These are phyloP conservation scores for Naganishia onofrii DNA, from an alignment of 768 basidiomycete species.

Conservation along the genomic window DNA sequence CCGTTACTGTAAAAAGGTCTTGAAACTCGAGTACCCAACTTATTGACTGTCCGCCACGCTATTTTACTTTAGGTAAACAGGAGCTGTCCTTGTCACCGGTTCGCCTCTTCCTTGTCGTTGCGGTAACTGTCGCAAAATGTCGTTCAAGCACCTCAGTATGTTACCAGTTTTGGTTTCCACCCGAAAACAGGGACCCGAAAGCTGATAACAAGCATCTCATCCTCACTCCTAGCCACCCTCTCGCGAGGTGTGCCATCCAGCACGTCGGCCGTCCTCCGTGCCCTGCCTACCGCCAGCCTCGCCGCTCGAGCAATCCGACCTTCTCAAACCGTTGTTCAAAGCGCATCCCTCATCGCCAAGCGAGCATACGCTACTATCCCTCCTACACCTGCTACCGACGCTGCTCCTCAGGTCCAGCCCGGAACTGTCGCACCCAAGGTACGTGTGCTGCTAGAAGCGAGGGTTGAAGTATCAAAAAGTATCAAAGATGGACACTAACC, in stretches of 20 bases:
- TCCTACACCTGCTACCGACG: constrained; percentile 24
- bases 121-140: constrained; percentile 4
- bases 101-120: not conserved
- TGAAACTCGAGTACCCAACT: not conserved
- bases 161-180: not conserved
- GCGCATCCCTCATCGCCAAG: constrained; percentile 14
- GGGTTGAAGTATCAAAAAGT: constrained; percentile 58
- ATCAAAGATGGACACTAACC: not conserved
- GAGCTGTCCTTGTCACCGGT: not conserved
- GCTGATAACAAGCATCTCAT: not conserved
- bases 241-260: constrained; percentile 17
- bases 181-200: not conserved
- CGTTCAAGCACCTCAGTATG: constrained; percentile 23
- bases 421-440: constrained; percentile 62
- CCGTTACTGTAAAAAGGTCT: not conserved
- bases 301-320: constrained; percentile 20
- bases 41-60: not conserved
- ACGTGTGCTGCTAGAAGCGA: constrained; percentile 70
- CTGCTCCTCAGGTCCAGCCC: constrained; percentile 28
- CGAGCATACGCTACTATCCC: constrained; percentile 22
- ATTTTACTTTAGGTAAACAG: not conserved
- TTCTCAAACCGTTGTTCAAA: constrained; percentile 4
- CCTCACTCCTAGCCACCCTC: not conserved
- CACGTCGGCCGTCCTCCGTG: constrained; percentile 12
- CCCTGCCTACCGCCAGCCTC: constrained; percentile 10